A percentile compares a stretch with the other conserved stretches of the same genome.
phyloP scores from a whole-genome alignment of 176 grass and related monocot species.

The Eleusine coracana region DNA sequence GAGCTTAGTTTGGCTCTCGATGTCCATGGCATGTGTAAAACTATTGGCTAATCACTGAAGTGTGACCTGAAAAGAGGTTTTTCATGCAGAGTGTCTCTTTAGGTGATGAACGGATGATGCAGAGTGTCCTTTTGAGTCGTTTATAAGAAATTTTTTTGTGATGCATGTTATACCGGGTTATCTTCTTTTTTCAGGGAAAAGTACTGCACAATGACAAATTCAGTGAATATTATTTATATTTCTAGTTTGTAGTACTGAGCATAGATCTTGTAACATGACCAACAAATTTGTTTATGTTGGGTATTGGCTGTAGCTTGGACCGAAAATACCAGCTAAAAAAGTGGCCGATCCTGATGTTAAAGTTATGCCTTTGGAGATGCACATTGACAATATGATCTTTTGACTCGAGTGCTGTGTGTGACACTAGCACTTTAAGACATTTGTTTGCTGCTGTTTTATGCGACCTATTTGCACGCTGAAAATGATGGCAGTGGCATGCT shows the following conservation, averaged over 20 bases:
- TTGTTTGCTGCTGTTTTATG: neutral
- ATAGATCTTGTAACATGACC: neutral
- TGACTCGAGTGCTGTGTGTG: neutral
- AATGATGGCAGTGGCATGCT: constrained; percentile 11
- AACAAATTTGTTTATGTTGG: neutral
- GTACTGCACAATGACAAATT: neutral
- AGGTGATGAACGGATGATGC: neutral
- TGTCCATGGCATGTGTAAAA: constrained; percentile 37
- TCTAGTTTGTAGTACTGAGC: neutral
- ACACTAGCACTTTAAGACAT: neutral
- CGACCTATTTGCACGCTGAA: neutral
- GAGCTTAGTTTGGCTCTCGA: constrained; percentile 26
- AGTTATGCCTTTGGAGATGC: neutral
- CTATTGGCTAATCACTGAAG: constrained; percentile 38
- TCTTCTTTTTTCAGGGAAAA: neutral
- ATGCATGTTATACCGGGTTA: neutral
- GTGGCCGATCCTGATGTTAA: neutral
- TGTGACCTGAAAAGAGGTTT: constrained; percentile 11
- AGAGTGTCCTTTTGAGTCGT: neutral
- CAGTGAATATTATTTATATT: neutral
- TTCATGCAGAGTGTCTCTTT: constrained; percentile 23
- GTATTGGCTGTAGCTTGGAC: neutral
- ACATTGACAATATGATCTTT: neutral
- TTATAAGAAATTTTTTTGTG: neutral
- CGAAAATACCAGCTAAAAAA: neutral